Evolutionary conservation across 805 yeast genomes (phyloP).

Genomic region (Komagataella mondaviorum): DNA sequence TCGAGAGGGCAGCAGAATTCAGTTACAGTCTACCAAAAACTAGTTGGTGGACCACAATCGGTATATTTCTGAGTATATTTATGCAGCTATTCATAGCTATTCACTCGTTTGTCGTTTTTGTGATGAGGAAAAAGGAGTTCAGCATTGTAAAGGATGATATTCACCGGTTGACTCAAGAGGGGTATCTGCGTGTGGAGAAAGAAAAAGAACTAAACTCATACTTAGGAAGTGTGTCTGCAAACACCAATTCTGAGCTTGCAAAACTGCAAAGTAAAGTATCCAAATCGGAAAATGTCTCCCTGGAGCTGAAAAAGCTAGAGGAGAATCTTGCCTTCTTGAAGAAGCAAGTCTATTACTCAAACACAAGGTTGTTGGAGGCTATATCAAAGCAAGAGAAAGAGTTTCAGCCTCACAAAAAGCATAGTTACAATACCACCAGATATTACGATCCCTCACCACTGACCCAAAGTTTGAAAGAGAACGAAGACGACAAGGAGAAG

Average conservation of each 20-base stretch:
- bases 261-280: constrained; percentile 8
- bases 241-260: constrained; percentile 5
- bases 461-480: not conserved
- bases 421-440: not conserved
- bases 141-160: constrained; percentile 1
- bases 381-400: not conserved
- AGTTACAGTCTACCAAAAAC: not conserved
- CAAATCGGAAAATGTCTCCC: constrained; percentile 9
- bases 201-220: constrained; percentile 1
- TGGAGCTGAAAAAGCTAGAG: constrained; percentile 4
- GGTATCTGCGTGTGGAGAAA: not conserved
- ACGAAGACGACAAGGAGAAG: not conserved
- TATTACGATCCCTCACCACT: not conserved
- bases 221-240: not conserved
- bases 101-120: constrained; percentile 2
- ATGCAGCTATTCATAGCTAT: constrained; percentile 1
- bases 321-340: not conserved
- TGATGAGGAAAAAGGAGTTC: constrained; percentile 2
- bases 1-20: constrained; percentile 2
- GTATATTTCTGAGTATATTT: constrained; percentile 2
- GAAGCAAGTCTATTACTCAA: not conserved
- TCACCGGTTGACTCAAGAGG: not conserved
- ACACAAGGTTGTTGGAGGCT: not conserved
- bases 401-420: not conserved
- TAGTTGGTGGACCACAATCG: constrained; percentile 4